Evolutionary conservation across 202 grass and related monocot species (phyloP).

Genomic region (Saccharum hybrid): DNA sequence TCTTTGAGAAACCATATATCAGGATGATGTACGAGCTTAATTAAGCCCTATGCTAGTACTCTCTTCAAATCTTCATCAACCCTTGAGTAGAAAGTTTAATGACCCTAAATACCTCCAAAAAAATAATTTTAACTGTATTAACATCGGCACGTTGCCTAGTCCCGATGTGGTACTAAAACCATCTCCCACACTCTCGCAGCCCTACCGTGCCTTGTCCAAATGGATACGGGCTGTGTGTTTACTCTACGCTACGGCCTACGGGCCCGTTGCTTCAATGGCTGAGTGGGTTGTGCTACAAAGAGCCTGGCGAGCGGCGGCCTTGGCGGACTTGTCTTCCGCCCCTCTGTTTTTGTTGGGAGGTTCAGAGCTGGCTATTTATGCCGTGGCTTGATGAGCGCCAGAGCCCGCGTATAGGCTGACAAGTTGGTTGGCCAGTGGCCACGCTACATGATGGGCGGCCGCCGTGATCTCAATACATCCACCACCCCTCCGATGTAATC

Average conservation of each 20-base stretch:
- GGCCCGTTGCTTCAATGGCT: background rate
- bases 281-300: too few relatives aligned
- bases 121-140: too few relatives aligned
- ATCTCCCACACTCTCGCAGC: background rate
- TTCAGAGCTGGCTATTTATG: background rate
- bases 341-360: background rate
- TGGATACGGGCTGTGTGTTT: background rate
- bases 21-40: too few relatives aligned
- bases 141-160: too few relatives aligned
- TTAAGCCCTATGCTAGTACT: too few relatives aligned
- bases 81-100: too few relatives aligned
- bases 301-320: background rate
- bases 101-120: too few relatives aligned
- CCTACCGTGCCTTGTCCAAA: background rate
- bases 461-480: background rate
- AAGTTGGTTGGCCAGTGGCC: slow-evolving; percentile 6
- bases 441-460: background rate
- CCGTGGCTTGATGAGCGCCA: background rate
- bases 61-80: background rate
- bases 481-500: background rate
- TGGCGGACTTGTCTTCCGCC: background rate
- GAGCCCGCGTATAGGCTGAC: background rate
- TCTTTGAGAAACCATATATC: too few relatives aligned
- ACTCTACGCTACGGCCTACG: background rate
- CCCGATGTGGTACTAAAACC: slow-evolving; percentile 13